These are phyloP conservation scores for Aspergillus avenaceus DNA, from an alignment of 495 filamentous ascomycete genomes.

Conservation along the genomic window DNA sequence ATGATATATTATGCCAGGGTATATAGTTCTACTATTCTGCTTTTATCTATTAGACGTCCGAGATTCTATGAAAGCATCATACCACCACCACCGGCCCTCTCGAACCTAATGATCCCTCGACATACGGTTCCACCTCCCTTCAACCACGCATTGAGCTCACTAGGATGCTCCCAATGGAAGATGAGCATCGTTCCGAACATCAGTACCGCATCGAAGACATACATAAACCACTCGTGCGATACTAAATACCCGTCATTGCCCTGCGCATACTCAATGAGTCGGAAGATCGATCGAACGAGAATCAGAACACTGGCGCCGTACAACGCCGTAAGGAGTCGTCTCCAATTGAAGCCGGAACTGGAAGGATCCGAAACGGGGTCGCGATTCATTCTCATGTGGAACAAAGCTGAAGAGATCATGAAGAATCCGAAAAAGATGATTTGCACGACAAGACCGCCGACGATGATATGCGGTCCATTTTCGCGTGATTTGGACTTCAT, in stretches of 20 bases:
- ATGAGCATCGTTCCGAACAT: constrained; percentile 2
- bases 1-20: too few relatives aligned
- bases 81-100: not conserved
- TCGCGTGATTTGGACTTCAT: not conserved
- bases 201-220: constrained; percentile 7
- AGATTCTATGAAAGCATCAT: not conserved
- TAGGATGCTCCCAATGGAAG: not conserved
- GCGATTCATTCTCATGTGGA: constrained; percentile 23
- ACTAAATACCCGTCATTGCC: constrained; percentile 8
- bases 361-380: constrained; percentile 4
- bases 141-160: not conserved
- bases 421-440: constrained; percentile 18
- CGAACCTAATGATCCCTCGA: not conserved
- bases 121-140: not conserved
- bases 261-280: constrained; percentile 8
- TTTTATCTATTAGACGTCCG: too few relatives aligned
- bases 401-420: constrained; percentile 23
- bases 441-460: constrained; percentile 32
- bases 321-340: not conserved
- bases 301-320: constrained; percentile 6
- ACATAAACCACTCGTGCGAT: constrained; percentile 7
- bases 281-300: constrained; percentile 10
- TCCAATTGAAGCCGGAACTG: not conserved
- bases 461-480: constrained; percentile 35
- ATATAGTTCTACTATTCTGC: too few relatives aligned